Evolutionary conservation across 1,284 basidiomycete species (phyloP).

Genomic region (Trichosporon faecale): DNA sequence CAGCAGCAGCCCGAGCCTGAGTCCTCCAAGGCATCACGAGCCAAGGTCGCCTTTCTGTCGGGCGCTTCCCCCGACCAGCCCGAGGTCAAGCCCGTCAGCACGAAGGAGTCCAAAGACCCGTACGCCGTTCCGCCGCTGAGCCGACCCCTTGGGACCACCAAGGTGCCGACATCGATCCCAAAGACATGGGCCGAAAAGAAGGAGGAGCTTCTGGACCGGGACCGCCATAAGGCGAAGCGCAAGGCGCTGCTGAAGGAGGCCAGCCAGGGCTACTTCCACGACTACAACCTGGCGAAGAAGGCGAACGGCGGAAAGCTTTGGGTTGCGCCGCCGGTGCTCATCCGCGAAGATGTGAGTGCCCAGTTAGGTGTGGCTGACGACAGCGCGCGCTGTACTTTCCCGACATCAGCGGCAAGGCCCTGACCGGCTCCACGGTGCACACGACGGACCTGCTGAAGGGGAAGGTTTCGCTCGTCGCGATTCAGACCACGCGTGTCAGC

Average conservation of each 20-base stretch:
- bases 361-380: background rate
- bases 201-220: slow-evolving; percentile 68
- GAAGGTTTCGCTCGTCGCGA: slow-evolving; percentile 72
- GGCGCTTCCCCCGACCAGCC: background rate
- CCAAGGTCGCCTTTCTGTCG: background rate
- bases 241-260: slow-evolving; percentile 82
- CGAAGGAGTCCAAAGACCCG: slow-evolving; percentile 16
- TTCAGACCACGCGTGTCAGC: slow-evolving; percentile 78
- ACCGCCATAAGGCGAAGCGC: slow-evolving; percentile 67
- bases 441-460: slow-evolving; percentile 75
- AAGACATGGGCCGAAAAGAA: slow-evolving; percentile 66
- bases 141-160: slow-evolving; percentile 68
- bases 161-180: slow-evolving; percentile 59
- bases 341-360: slow-evolving; percentile 75
- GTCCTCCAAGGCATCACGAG: slow-evolving; percentile 5
- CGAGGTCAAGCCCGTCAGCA: background rate
- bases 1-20: background rate
- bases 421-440: slow-evolving; percentile 62
- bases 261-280: slow-evolving; percentile 84
- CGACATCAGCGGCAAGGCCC: slow-evolving; percentile 71
- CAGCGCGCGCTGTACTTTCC: slow-evolving; percentile 90
- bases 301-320: slow-evolving; percentile 82
- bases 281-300: slow-evolving; percentile 73
- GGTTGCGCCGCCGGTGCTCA: slow-evolving; percentile 84
- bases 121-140: slow-evolving; percentile 38